Evolutionary conservation across 2,329 filamentous ascomycete genomes (phyloP).

Genomic region (Byssoonygena ceratinophila): DNA sequence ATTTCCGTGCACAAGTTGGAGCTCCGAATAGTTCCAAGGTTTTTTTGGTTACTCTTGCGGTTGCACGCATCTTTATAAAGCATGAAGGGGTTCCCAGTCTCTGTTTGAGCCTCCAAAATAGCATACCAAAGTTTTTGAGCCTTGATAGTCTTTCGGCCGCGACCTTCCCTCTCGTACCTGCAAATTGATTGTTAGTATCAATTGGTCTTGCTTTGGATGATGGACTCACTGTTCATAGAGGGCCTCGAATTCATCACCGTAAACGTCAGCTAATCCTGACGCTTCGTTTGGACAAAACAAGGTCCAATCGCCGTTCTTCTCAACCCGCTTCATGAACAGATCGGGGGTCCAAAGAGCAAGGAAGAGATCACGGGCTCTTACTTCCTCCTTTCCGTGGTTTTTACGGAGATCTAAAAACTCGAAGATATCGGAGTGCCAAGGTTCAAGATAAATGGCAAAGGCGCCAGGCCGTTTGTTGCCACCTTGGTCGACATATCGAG

Average conservation of each 20-base stretch:
- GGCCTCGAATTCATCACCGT: slow-evolving; percentile 92
- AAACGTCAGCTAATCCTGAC: slow-evolving; percentile 87
- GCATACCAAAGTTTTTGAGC: slow-evolving; percentile 99
- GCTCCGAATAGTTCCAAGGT: slow-evolving; percentile 93
- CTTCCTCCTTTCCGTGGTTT: slow-evolving; percentile 98
- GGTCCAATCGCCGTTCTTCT: slow-evolving; percentile 94
- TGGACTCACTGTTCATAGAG: slow-evolving; percentile 58
- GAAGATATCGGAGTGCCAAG: slow-evolving; percentile 96
- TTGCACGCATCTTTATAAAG: slow-evolving; percentile 98
- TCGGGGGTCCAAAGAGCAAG: slow-evolving; percentile 97
- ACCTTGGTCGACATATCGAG: slow-evolving; percentile 95
- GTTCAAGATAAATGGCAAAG: slow-evolving; percentile 97
- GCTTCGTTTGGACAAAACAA: slow-evolving; percentile 97
- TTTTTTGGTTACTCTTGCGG: slow-evolving; percentile 99
- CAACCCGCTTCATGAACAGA: slow-evolving; percentile 99
- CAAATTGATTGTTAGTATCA: slow-evolving; percentile 9
- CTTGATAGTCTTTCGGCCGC: slow-evolving; percentile 82
- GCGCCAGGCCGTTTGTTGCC: slow-evolving; percentile 98
- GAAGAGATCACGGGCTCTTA: slow-evolving; percentile 93
- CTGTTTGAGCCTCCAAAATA: slow-evolving; percentile 93
- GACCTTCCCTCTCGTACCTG: slow-evolving; percentile 76
- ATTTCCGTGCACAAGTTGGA: slow-evolving; percentile 99
- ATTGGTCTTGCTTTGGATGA: not conserved
- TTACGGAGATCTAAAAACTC: slow-evolving; percentile 96
- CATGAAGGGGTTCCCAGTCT: slow-evolving; percentile 99